These are phyloP conservation scores for Thalassiosira oceanica DNA, from an alignment of 352 stramenopile species.

Conservation along the genomic window DNA sequence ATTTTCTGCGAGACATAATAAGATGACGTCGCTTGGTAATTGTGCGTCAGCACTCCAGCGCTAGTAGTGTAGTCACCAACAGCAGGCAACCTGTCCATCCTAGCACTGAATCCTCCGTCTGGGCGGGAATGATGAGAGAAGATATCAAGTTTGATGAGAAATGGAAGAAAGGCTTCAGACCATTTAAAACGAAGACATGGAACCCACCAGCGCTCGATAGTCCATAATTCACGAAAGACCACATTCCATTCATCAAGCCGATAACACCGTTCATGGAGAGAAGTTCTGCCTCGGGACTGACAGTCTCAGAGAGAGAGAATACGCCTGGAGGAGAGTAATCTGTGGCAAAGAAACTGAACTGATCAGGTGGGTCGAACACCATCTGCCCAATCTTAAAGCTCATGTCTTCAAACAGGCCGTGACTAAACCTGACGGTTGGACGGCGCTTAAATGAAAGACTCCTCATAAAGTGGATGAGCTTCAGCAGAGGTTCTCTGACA, in stretches of 20 bases:
- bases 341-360: slow-evolving; percentile 53
- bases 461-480: slow-evolving; percentile 57
- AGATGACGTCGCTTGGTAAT: not conserved
- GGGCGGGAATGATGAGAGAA: not conserved
- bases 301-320: slow-evolving; percentile 31
- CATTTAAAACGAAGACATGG: too few relatives aligned
- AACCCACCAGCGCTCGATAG: too few relatives aligned
- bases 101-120: slow-evolving; percentile 38
- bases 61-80: slow-evolving; percentile 24
- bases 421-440: slow-evolving; percentile 9
- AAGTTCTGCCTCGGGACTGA: slow-evolving; percentile 39
- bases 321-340: slow-evolving; percentile 47
- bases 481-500: slow-evolving; percentile 63
- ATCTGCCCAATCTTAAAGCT: slow-evolving; percentile 62
- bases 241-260: slow-evolving; percentile 63
- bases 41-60: slow-evolving; percentile 17
- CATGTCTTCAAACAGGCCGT: slow-evolving; percentile 24
- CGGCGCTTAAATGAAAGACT: slow-evolving; percentile 10
- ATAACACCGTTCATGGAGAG: slow-evolving; percentile 43
- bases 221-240: slow-evolving; percentile 54
- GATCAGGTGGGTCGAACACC: slow-evolving; percentile 52
- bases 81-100: slow-evolving; percentile 2
- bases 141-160: too few relatives aligned
- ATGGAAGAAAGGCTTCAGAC: too few relatives aligned
- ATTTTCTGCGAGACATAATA: slow-evolving; percentile 30